Conservation (phyloP, 2,329 filamentous ascomycete species). For the Hortaea werneckii region DNA sequence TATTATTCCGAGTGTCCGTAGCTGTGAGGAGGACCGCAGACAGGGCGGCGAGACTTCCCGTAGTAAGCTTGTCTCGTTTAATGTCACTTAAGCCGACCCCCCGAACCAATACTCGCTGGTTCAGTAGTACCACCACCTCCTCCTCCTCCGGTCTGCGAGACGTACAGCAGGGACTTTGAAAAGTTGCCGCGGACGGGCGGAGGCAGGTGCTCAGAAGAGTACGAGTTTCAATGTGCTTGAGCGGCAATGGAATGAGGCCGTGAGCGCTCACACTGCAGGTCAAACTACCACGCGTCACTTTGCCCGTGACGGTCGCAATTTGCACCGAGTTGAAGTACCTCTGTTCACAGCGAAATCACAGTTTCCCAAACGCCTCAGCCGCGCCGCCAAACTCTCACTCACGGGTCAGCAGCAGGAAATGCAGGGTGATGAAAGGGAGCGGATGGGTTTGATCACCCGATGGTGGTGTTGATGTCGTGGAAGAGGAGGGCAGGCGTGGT, state of each 20-base stretch:
- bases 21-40: neutral
- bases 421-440: neutral
- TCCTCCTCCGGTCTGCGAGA: neutral
- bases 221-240: constrained; percentile 2
- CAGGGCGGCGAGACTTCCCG: neutral
- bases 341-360: constrained; percentile 1
- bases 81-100: neutral
- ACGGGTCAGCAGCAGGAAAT: neutral
- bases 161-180: constrained; percentile 3
- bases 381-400: neutral
- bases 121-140: neutral
- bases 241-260: neutral
- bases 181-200: constrained; percentile 1
- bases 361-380: neutral
- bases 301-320: constrained; percentile 7
- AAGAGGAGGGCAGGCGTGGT: neutral
- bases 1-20: constrained; percentile 1
- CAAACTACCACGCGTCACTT: constrained; percentile 1
- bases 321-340: constrained; percentile 3
- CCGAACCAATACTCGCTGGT: neutral
- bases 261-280: neutral
- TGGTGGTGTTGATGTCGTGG: constrained; percentile 1
- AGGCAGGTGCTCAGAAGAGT: constrained; percentile 2
- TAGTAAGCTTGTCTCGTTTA: neutral
- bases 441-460: neutral